A percentile compares a stretch with the other conserved stretches of the same genome.
These are phyloP conservation scores for Zygoascus tannicola DNA, from an alignment of 805 yeast species.

Conservation along the genomic window DNA sequence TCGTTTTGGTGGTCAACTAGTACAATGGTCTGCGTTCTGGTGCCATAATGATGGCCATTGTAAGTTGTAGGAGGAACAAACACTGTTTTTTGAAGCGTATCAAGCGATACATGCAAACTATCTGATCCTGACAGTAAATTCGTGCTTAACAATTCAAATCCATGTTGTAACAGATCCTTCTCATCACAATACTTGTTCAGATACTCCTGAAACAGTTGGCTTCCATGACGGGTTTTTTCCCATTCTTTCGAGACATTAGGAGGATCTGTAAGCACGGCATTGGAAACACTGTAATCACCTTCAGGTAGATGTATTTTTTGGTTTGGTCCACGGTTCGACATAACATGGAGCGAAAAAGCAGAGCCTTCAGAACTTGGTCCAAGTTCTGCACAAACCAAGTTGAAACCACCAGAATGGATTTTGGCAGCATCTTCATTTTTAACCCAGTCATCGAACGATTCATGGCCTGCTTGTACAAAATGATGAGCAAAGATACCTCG, in stretches of 20 bases:
- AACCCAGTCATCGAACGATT: background rate
- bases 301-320: background rate
- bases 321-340: constrained; percentile 1
- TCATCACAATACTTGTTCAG: constrained; percentile 19
- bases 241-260: constrained; percentile 31
- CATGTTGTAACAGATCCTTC: constrained; percentile 35
- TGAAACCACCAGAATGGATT: constrained; percentile 50
- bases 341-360: background rate
- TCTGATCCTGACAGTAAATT: constrained; percentile 30
- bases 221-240: constrained; percentile 60
- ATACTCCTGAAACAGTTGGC: constrained; percentile 28
- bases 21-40: constrained; percentile 77
- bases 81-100: constrained; percentile 46
- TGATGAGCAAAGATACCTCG: constrained; percentile 44
- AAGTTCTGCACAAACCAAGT: constrained; percentile 45
- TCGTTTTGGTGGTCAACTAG: constrained; percentile 35
- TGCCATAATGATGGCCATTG: constrained; percentile 64
- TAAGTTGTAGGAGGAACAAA: constrained; percentile 48
- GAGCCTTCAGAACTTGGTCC: background rate
- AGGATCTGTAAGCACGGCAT: constrained; percentile 34
- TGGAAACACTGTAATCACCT: constrained; percentile 18
- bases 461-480: constrained; percentile 32
- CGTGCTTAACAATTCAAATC: constrained; percentile 49
- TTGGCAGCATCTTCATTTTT: background rate
- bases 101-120: constrained; percentile 25